Evolutionary conservation across 306 rosid species (phyloP), one percentile per base, ranked within the genome.

Genomic region (Crotalaria pallida): DNA sequence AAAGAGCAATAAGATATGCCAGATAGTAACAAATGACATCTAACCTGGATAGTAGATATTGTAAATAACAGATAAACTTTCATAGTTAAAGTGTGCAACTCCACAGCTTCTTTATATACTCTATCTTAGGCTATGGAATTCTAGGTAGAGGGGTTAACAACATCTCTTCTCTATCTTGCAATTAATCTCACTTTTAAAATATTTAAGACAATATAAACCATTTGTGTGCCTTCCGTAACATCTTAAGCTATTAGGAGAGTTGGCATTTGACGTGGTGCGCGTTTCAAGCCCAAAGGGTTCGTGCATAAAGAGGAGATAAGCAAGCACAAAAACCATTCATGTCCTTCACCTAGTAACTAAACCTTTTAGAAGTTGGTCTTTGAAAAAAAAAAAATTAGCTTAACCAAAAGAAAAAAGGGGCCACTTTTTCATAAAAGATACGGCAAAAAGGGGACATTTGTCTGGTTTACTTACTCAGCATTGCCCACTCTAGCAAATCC

Each of bases 401-500:
- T 29, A 49, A 70, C 16, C 13, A 36, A 29, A 26, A 78, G 36
- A 74, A 62, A 59, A 69, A 40, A 22, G 58, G 21, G 40, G 73
- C 16, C 3, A 56, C 12, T 5, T n/a, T 16, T 26, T 4, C 0
- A 50, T 44, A 44, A 34, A 78, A 58, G 47, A 74, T 16, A 41
- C 18, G 43, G 27, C 21, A 52, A 57, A 1, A 40, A 7, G 22
- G 51, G 64, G 44, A 29, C n/a, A 73, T 12, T 53, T 55, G 55
- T 52, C 19, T 60, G 44, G 64, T 75, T 70, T 79, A 81, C 98
- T 85, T 87, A 93, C 98, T 90, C 85, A 51, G 96, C 85, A 81
- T 84, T 67, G 80, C 87, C 88, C 55, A 81, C 61, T 85, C 58
- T 93, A 18, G 97, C 97, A 58, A 87, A 93, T 78, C 98, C 98